Evolutionary conservation across 495 filamentous ascomycete species (phyloP).

Genomic region (Aspergillus sclerotiicarbonarius): DNA sequence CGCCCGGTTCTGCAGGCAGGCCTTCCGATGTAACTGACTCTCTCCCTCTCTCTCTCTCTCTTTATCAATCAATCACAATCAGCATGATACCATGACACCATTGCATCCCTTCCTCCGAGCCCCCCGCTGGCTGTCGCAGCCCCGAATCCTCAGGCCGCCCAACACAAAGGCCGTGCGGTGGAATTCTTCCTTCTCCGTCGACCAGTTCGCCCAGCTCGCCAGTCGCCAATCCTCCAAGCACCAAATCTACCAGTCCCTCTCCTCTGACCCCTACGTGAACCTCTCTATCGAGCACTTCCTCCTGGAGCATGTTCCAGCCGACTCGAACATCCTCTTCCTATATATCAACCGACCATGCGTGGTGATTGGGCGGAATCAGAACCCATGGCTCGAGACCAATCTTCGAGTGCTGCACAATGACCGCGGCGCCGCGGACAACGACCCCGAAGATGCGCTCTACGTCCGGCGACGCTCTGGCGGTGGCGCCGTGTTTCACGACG

Average conservation of each 20-base stretch:
- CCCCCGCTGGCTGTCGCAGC: constrained; percentile 29
- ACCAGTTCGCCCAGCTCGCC: constrained; percentile 43
- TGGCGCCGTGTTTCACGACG: constrained; percentile 90
- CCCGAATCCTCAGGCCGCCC: too few species aligned
- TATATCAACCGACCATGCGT: constrained; percentile 85
- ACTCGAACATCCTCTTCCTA: constrained; percentile 77
- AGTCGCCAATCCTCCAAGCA: constrained; percentile 46
- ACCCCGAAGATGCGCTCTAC: constrained; percentile 51
- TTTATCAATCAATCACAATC: too few species aligned
- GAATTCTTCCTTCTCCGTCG: constrained; percentile 35
- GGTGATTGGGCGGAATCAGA: constrained; percentile 93
- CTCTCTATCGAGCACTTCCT: constrained; percentile 94
- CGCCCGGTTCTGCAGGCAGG: background rate
- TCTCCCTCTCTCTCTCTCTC: background rate
- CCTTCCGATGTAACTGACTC: background rate
- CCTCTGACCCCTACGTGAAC: constrained; percentile 79
- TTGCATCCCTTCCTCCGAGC: constrained; percentile 19
- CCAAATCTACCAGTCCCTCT: constrained; percentile 76
- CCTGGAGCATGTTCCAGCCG: constrained; percentile 63
- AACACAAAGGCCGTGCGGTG: constrained; percentile 15
- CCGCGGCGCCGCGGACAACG: constrained; percentile 19
- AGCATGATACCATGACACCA: background rate
- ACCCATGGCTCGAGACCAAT: constrained; percentile 92
- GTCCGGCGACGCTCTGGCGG: constrained; percentile 85
- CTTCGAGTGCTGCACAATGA: constrained; percentile 54